A percentile compares a stretch with the other conserved stretches of the same genome.
phyloP scores from a whole-genome alignment of 1,139 yeast genomes.

The Candida sp. region DNA sequence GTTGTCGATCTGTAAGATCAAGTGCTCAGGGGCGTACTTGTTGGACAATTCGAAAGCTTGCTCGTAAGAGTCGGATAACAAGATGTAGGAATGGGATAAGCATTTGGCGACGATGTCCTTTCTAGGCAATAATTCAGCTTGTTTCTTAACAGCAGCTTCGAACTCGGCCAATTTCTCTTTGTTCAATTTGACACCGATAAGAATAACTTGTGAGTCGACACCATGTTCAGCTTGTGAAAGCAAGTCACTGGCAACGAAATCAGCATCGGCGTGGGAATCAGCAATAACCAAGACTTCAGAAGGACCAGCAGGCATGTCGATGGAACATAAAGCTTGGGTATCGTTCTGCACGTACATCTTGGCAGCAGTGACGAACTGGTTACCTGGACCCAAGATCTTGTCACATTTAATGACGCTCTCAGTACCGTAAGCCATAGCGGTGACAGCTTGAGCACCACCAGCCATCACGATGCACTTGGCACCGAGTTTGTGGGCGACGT shows the following conservation, averaged over 20 bases:
- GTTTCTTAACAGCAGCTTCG: conserved; percentile 81
- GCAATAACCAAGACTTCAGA: conserved; percentile 96
- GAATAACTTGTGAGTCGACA: conserved; percentile 93
- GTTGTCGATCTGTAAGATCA: conserved; percentile 85
- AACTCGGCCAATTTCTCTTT: conserved; percentile 64
- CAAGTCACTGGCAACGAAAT: conserved; percentile 94
- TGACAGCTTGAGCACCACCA: conserved; percentile 99
- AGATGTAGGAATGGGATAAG: conserved; percentile 87
- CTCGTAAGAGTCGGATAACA: conserved; percentile 67
- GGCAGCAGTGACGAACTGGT: conserved; percentile 99
- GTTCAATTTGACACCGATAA: conserved; percentile 79
- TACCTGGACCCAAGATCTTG: conserved; percentile 98
- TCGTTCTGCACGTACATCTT: conserved; percentile 98
- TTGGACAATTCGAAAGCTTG: conserved; percentile 87
- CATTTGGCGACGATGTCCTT: conserved; percentile 92
- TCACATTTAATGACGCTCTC: conserved; percentile 91
- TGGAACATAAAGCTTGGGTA: conserved; percentile 91
- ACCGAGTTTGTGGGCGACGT: conserved; percentile 95
- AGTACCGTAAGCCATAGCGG: conserved; percentile 99
- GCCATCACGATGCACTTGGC: conserved; percentile 91
- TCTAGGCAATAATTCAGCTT: conserved; percentile 89
- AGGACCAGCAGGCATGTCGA: conserved; percentile 99
- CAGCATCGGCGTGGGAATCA: conserved; percentile 86
- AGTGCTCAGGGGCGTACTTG: conserved; percentile 96
- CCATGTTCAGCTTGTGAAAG: conserved; percentile 99